A percentile compares a stretch with the other conserved stretches of the same genome.
phyloP scores from a whole-genome alignment of 495 filamentous ascomycete genomes.

The Tuber borchii region DNA sequence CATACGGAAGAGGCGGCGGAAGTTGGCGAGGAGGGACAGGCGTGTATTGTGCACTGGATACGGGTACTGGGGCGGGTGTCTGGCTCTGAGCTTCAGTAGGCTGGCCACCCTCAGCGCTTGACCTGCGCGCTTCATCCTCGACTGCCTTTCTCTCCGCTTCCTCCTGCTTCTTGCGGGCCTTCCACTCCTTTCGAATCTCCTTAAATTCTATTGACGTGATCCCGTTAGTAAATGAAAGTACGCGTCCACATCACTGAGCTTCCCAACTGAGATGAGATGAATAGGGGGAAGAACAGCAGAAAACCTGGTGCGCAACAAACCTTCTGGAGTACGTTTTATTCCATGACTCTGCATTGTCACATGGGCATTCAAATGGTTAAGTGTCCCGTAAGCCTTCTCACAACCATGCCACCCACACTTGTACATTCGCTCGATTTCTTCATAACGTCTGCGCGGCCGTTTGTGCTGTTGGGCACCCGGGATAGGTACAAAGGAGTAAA shows the following conservation, averaged over 20 bases:
- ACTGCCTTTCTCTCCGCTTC: constrained; percentile 81
- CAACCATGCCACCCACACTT: constrained; percentile 98
- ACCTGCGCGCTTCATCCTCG: constrained; percentile 54
- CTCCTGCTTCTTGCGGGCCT: constrained; percentile 98
- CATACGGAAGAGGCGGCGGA: constrained; percentile 33
- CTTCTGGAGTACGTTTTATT: constrained; percentile 87
- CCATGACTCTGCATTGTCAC: constrained; percentile 98
- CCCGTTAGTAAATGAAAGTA: constrained; percentile 43
- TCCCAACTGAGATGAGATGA: not conserved
- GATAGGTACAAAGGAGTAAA: constrained; percentile 97
- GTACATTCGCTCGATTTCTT: constrained; percentile 99
- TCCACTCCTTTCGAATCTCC: constrained; percentile 98
- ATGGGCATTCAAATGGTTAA: constrained; percentile 94
- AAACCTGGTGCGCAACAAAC: constrained; percentile 47
- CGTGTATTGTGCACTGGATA: constrained; percentile 28
- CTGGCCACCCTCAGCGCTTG: constrained; percentile 24
- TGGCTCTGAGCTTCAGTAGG: constrained; percentile 27
- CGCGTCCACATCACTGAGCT: too few relatives aligned
- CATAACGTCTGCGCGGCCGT: constrained; percentile 84
- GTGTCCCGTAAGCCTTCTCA: constrained; percentile 93
- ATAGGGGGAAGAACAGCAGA: constrained; percentile 7
- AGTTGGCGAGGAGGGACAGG: constrained; percentile 37
- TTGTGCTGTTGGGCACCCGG: constrained; percentile 97
- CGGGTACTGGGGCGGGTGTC: constrained; percentile 18
- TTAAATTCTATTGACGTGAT: constrained; percentile 72